Percentiles rank a stretch among this genome's conserved stretches.
These are phyloP conservation scores for Huntiella savannae DNA, from an alignment of 2,329 filamentous ascomycete species.

Conservation along the genomic window DNA sequence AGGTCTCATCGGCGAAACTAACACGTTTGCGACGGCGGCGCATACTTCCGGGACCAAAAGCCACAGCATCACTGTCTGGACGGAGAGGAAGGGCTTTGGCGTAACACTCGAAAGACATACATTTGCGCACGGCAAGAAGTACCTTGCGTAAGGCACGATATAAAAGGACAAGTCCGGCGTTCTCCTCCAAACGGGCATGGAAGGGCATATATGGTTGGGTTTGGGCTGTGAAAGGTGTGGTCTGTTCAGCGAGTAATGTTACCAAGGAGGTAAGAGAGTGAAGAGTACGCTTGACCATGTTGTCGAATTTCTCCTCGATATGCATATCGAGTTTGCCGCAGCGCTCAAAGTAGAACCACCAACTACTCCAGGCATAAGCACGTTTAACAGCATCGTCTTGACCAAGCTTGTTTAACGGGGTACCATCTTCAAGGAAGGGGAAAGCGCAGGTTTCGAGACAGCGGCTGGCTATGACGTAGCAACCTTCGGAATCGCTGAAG, in stretches of 20 bases:
- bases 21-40: constrained; percentile 11
- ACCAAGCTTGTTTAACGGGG: constrained; percentile 8
- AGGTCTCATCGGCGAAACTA: constrained; percentile 10
- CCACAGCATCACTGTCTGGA: constrained; percentile 5
- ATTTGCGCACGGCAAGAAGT: constrained; percentile 6
- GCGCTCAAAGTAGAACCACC: constrained; percentile 10
- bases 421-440: constrained; percentile 10
- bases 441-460: constrained; percentile 10
- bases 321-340: constrained; percentile 9
- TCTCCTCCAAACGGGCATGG: constrained; percentile 9
- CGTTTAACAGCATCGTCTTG: constrained; percentile 2
- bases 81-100: constrained; percentile 10
- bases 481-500: constrained; percentile 9
- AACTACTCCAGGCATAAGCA: constrained; percentile 7
- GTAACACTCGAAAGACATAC: constrained; percentile 9
- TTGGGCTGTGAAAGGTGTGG: constrained; percentile 8
- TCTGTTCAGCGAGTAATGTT: constrained; percentile 9
- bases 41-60: constrained; percentile 10
- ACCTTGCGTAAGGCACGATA: constrained; percentile 7
- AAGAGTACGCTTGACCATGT: constrained; percentile 11
- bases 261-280: constrained; percentile 10
- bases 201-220: constrained; percentile 8
- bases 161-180: constrained; percentile 8
- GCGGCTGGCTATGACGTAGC: constrained; percentile 10
- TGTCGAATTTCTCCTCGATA: constrained; percentile 10